Conservation (phyloP, 306 rosid genomes). For the Astragalus membranaceus region DNA sequence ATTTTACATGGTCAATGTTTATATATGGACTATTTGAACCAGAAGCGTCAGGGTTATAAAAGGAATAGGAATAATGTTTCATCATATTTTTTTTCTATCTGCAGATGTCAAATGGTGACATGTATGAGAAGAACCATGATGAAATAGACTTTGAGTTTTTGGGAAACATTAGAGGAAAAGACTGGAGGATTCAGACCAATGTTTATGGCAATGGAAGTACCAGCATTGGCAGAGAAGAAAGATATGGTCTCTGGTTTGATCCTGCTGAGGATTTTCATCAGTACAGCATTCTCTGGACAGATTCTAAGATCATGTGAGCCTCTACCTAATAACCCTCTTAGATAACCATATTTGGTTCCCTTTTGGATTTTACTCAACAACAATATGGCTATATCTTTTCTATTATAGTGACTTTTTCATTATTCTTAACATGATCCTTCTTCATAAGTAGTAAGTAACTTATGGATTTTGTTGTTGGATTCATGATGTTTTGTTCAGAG, state of each 20-base stretch:
- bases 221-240: slow-evolving; percentile 76
- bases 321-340: slow-evolving; percentile 3
- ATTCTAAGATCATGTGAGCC: slow-evolving; percentile 75
- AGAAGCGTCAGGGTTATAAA: background rate
- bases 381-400: background rate
- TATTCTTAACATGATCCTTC: background rate
- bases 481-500: background rate
- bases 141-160: slow-evolving; percentile 95
- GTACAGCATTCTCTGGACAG: slow-evolving; percentile 84
- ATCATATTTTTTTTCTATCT: background rate
- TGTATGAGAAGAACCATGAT: slow-evolving; percentile 81
- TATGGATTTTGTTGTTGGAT: slow-evolving; percentile 7
- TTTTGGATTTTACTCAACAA: background rate
- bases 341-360: slow-evolving; percentile 21
- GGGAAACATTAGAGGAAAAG: slow-evolving; percentile 94
- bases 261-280: slow-evolving; percentile 84
- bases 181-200: slow-evolving; percentile 98
- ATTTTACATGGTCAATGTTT: background rate
- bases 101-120: slow-evolving; percentile 97
- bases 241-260: slow-evolving; percentile 92
- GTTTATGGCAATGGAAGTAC: slow-evolving; percentile 98
- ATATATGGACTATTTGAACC: background rate
- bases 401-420: background rate
- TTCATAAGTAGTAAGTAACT: slow-evolving; percentile 8
- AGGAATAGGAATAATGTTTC: background rate